Percentiles rank a stretch among this genome's conserved stretches.
These are phyloP conservation scores for Verticillium isaacii DNA, from an alignment of 2,329 filamentous ascomycete species.

Conservation along the genomic window DNA sequence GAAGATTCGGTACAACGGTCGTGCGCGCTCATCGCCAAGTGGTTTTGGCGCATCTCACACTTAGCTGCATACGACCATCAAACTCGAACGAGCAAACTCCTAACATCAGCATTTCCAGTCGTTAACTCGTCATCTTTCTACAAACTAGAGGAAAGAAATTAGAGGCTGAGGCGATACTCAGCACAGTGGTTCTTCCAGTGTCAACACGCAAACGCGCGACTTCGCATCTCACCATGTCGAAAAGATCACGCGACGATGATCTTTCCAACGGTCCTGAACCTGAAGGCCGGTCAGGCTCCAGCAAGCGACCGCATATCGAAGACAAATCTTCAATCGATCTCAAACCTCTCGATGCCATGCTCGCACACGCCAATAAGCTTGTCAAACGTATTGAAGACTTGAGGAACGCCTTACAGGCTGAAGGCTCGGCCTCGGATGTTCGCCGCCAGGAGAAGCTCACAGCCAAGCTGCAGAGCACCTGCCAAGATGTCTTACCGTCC, in stretches of 20 bases:
- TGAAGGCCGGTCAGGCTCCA: constrained; percentile 1
- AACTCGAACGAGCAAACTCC: not conserved
- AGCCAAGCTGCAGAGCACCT: not conserved
- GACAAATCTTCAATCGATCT: constrained; percentile 4
- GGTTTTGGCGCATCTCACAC: not conserved
- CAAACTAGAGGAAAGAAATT: not conserved
- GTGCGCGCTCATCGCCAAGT: not conserved
- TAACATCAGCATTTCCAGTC: not conserved
- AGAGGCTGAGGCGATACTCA: too few species aligned
- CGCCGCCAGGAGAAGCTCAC: not conserved
- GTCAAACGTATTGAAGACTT: constrained; percentile 20
- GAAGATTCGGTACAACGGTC: not conserved
- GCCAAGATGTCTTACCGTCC: not conserved
- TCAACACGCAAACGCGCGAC: not conserved
- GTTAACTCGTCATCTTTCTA: not conserved
- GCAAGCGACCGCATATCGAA: constrained; percentile 5
- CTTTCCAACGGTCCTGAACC: not conserved
- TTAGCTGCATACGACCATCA: not conserved
- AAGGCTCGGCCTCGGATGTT: not conserved
- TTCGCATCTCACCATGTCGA: constrained; percentile 5
- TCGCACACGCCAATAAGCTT: constrained; percentile 31
- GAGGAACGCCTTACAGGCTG: not conserved
- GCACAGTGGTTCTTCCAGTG: not conserved
- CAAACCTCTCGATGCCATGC: constrained; percentile 20
- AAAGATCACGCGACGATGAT: constrained; percentile 3